Evolutionary conservation across 164 flowering plant genomes (phyloP).

Genomic region (Aristolochia californica): DNA sequence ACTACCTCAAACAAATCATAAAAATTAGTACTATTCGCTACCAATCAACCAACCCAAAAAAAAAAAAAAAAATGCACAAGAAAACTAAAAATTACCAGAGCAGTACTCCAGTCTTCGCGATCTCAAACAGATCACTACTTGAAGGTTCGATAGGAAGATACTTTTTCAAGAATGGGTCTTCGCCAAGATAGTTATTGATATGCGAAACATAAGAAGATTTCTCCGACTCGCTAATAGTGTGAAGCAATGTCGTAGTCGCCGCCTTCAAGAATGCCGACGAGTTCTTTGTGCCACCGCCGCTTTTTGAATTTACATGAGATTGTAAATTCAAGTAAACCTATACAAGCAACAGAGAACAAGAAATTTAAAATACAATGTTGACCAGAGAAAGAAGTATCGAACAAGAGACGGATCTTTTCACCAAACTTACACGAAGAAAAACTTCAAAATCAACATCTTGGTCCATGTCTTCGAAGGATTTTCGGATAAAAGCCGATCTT

Average conservation of each 20-base stretch:
- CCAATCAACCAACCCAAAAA: neutral
- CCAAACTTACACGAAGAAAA: conserved; percentile 50
- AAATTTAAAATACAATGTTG: neutral
- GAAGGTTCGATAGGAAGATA: conserved; percentile 69
- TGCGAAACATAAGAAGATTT: conserved; percentile 80
- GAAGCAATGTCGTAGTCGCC: conserved; percentile 77
- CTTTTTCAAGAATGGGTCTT: conserved; percentile 55
- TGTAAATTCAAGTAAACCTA: conserved; percentile 74
- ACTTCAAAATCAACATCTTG: conserved; percentile 79
- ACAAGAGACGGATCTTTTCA: neutral
- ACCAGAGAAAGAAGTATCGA: neutral
- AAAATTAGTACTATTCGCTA: neutral
- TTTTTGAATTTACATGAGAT: conserved; percentile 40
- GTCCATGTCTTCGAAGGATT: conserved; percentile 34
- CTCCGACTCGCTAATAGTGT: conserved; percentile 82
- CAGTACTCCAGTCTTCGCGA: conserved; percentile 87
- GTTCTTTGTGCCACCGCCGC: conserved; percentile 49
- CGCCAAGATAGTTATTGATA: conserved; percentile 70
- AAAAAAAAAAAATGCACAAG: neutral
- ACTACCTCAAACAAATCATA: conserved; percentile 30
- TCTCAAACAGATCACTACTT: conserved; percentile 74
- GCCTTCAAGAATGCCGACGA: conserved; percentile 82
- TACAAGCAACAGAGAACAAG: neutral
- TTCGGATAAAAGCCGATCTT: conserved; percentile 39
- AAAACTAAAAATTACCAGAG: conserved; percentile 39